Evolutionary conservation across 192 early-diverging fungal genomes (phyloP).

Genomic region (Coemansia erecta): DNA sequence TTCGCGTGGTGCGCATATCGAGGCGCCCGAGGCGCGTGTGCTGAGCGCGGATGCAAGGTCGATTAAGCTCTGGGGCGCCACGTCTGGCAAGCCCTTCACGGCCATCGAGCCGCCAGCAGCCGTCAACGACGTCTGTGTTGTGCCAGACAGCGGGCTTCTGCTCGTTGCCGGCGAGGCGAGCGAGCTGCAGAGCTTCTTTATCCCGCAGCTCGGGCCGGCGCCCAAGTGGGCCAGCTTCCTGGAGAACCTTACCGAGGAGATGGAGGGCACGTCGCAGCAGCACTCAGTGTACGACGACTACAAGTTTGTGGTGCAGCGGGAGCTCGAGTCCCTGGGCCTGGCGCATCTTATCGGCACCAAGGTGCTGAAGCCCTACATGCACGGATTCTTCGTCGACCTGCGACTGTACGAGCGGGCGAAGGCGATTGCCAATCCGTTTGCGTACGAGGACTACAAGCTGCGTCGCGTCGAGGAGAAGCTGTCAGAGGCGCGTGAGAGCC

Average conservation of each 20-base stretch:
- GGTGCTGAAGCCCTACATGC: slow-evolving; percentile 96
- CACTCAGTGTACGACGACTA: slow-evolving; percentile 91
- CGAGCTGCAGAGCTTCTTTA: slow-evolving; percentile 89
- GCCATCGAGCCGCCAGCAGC: slow-evolving; percentile 87
- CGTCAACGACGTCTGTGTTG: slow-evolving; percentile 91
- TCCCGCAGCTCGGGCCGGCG: slow-evolving; percentile 89
- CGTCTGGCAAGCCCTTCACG: slow-evolving; percentile 82
- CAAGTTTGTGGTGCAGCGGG: slow-evolving; percentile 93
- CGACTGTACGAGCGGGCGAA: slow-evolving; percentile 94
- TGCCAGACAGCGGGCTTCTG: slow-evolving; percentile 79
- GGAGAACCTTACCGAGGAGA: slow-evolving; percentile 92
- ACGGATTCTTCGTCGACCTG: slow-evolving; percentile 97
- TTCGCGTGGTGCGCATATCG: slow-evolving; percentile 19
- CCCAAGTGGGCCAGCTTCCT: slow-evolving; percentile 92
- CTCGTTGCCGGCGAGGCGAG: slow-evolving; percentile 91
- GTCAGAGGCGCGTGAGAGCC: slow-evolving; percentile 78
- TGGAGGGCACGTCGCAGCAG: slow-evolving; percentile 85
- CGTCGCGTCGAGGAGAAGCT: slow-evolving; percentile 75
- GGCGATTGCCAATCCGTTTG: slow-evolving; percentile 94
- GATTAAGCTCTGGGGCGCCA: slow-evolving; percentile 91
- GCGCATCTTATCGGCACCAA: slow-evolving; percentile 91
- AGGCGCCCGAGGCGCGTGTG: slow-evolving; percentile 61
- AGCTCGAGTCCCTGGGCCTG: slow-evolving; percentile 79
- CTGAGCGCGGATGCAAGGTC: slow-evolving; percentile 87
- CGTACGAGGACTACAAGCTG: slow-evolving; percentile 88